Evolutionary conservation across 257 asterid genomes (phyloP).

Genomic region (Galeopsis tetrahit): DNA sequence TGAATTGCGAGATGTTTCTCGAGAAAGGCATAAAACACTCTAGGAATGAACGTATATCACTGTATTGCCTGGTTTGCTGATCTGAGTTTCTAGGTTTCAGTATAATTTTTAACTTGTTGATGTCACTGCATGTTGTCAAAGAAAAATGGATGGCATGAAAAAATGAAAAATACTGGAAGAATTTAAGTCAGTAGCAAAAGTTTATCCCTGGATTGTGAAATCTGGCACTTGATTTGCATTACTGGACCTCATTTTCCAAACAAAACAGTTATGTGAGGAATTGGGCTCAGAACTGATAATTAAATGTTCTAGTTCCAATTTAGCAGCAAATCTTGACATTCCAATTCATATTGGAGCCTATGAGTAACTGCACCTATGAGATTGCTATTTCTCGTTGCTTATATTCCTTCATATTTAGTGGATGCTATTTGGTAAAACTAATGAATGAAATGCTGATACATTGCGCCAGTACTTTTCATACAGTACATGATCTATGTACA

Average conservation of each 20-base stretch:
- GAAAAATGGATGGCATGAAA: background rate
- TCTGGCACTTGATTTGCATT: background rate
- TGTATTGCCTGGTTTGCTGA: background rate
- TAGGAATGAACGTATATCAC: background rate
- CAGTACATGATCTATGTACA: background rate
- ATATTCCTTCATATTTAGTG: background rate
- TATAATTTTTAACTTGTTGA: slow-evolving; percentile 1
- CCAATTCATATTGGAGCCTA: background rate
- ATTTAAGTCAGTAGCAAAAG: background rate
- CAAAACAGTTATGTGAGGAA: background rate
- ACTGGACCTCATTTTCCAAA: background rate
- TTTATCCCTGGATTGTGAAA: background rate
- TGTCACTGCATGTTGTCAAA: slow-evolving; percentile 18
- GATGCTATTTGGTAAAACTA: background rate
- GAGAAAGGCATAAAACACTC: background rate
- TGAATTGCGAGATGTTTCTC: slow-evolving; percentile 11
- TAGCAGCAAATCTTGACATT: background rate
- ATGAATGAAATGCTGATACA: background rate
- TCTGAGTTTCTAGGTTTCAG: background rate
- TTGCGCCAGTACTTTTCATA: background rate
- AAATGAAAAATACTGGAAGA: background rate
- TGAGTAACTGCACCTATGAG: background rate
- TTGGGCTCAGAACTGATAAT: background rate
- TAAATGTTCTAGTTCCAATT: background rate
- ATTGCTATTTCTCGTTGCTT: background rate